These are phyloP conservation scores for Termitomyces sp. DNA, from an alignment of 768 basidiomycete genomes.

Conservation along the genomic window DNA sequence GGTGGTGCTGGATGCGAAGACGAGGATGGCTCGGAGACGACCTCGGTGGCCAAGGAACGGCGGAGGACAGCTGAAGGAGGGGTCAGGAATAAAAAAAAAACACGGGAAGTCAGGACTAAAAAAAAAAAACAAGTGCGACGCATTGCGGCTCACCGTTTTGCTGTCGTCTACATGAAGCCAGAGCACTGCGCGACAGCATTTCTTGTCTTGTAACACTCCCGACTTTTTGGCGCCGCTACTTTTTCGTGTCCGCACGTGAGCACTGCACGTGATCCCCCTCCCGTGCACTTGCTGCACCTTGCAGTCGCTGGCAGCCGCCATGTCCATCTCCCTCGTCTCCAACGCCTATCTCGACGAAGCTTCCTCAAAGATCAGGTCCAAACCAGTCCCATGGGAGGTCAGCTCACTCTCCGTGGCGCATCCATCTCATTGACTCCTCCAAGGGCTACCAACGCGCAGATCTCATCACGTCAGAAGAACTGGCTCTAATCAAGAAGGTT, in stretches of 20 bases:
- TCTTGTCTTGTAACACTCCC: background rate
- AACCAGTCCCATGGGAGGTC: constrained; percentile 97
- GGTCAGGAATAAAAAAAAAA: background rate
- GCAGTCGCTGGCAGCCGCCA: constrained; percentile 20
- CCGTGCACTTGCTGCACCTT: background rate
- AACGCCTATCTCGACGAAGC: constrained; percentile 83
- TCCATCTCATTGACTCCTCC: constrained; percentile 10
- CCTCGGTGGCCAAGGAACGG: constrained; percentile 42
- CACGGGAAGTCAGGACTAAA: too few relatives aligned
- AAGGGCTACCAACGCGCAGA: constrained; percentile 95
- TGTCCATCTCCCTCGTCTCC: constrained; percentile 75
- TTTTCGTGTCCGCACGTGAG: constrained; percentile 8
- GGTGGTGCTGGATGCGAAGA: constrained; percentile 13
- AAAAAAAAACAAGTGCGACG: background rate
- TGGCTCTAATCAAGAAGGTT: constrained; percentile 83
- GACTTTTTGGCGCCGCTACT: constrained; percentile 4
- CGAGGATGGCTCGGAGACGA: constrained; percentile 15
- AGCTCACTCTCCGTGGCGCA: constrained; percentile 8
- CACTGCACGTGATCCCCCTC: constrained; percentile 6
- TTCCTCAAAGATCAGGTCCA: constrained; percentile 82
- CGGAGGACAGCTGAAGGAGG: constrained; percentile 12
- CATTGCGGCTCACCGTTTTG: constrained; percentile 18
- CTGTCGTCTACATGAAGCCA: constrained; percentile 24
- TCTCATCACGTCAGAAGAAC: constrained; percentile 82
- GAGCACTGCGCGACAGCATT: constrained; percentile 28